phyloP scores from a whole-genome alignment of 805 yeast species.

The Sungouiozyma ichnusensis region DNA sequence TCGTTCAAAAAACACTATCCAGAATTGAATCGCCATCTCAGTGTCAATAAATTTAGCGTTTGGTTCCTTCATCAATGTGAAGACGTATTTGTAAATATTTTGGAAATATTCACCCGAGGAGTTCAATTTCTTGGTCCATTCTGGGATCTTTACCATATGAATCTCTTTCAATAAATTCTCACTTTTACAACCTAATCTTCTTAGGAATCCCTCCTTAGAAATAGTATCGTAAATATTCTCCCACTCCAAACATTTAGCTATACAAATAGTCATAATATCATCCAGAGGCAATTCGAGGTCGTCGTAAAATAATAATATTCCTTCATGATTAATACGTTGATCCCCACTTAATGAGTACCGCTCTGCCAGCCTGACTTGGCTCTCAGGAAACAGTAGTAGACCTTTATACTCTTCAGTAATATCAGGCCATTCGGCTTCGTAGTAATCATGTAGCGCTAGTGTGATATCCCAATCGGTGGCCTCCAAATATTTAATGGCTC shows the following conservation, averaged over 20 bases:
- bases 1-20: conserved; percentile 52
- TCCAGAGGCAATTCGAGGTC: conserved; percentile 69
- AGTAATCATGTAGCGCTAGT: conserved; percentile 26
- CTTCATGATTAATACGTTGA: conserved; percentile 56
- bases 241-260: conserved; percentile 56
- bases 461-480: conserved; percentile 22
- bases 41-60: conserved; percentile 45
- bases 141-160: conserved; percentile 30
- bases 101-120: conserved; percentile 37
- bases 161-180: conserved; percentile 35
- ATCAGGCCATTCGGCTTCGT: conserved; percentile 20
- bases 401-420: conserved; percentile 1
- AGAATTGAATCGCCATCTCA: conserved; percentile 63
- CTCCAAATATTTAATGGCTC: conserved; percentile 17
- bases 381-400: conserved; percentile 11
- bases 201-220: conserved; percentile 14
- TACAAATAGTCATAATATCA: conserved; percentile 55
- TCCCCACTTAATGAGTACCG: conserved; percentile 15
- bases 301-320: conserved; percentile 56
- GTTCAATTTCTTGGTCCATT: conserved; percentile 27
- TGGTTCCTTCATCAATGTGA: conserved; percentile 50
- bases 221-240: conserved; percentile 13
- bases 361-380: conserved; percentile 12
- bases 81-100: conserved; percentile 60
- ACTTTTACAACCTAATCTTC: conserved; percentile 18